These are phyloP conservation scores for Hsuehochloa calcarea DNA, from an alignment of 176 grass and related monocot species.

Conservation along the genomic window DNA sequence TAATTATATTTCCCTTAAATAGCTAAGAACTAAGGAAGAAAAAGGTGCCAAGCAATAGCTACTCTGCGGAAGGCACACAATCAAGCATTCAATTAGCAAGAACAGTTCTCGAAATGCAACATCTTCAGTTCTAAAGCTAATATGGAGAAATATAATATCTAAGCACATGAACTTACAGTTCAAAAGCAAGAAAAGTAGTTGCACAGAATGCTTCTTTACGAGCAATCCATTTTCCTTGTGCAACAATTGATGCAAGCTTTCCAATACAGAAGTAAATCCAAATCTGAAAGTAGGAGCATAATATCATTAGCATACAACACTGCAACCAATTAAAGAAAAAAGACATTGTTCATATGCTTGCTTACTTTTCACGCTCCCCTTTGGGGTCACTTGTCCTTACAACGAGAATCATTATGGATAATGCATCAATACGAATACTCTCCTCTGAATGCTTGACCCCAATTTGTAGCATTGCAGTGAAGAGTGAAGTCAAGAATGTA, in stretches of 20 bases:
- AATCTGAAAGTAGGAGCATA: slow-evolving; percentile 57
- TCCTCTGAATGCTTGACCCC: slow-evolving; percentile 47
- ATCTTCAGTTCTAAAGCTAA: slow-evolving; percentile 34
- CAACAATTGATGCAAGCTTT: slow-evolving; percentile 60
- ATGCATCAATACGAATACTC: slow-evolving; percentile 53
- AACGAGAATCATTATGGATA: slow-evolving; percentile 81
- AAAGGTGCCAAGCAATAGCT: neutral
- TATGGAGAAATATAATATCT: neutral
- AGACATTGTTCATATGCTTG: neutral
- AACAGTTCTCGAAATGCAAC: slow-evolving; percentile 1
- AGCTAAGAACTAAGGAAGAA: neutral
- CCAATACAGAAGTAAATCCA: slow-evolving; percentile 55
- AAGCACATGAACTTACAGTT: slow-evolving; percentile 69
- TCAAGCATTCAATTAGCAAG: slow-evolving; percentile 5
- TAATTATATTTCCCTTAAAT: neutral
- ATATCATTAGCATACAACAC: slow-evolving; percentile 16
- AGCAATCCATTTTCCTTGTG: slow-evolving; percentile 64
- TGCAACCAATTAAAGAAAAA: slow-evolving; percentile 24
- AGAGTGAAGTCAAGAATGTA: slow-evolving; percentile 59
- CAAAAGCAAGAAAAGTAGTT: slow-evolving; percentile 81
- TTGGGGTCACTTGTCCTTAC: slow-evolving; percentile 65
- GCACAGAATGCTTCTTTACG: slow-evolving; percentile 73
- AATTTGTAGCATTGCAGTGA: slow-evolving; percentile 52
- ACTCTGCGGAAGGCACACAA: neutral
- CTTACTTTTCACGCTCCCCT: slow-evolving; percentile 69